These are phyloP conservation scores for Phragmites australis DNA, from an alignment of 176 grass and related monocot species.

Conservation along the genomic window DNA sequence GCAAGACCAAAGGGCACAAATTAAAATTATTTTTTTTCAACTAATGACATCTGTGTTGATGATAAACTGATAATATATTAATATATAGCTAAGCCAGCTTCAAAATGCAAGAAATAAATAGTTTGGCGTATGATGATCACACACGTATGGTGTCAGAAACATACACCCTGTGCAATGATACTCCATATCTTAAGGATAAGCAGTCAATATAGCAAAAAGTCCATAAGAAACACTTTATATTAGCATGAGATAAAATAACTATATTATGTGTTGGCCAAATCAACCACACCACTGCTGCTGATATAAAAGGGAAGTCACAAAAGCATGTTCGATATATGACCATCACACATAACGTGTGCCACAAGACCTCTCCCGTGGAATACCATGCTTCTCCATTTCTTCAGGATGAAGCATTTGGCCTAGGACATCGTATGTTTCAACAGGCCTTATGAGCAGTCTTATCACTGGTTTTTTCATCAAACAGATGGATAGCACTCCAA, in stretches of 20 bases:
- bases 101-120: slow-evolving; percentile 8
- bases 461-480: neutral
- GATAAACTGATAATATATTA: neutral
- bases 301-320: slow-evolving; percentile 16
- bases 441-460: neutral
- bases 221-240: neutral
- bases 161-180: neutral
- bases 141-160: neutral
- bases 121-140: neutral
- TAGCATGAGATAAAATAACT: neutral
- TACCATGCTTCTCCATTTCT: slow-evolving; percentile 41
- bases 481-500: neutral
- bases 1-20: neutral
- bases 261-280: slow-evolving; percentile 24
- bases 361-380: slow-evolving; percentile 51
- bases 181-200: neutral
- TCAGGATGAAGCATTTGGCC: slow-evolving; percentile 31
- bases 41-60: neutral
- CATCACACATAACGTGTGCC: slow-evolving; percentile 49
- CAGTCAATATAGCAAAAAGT: neutral
- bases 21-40: neutral
- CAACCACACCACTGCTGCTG: slow-evolving; percentile 1
- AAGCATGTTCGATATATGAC: slow-evolving; percentile 46
- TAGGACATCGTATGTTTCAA: slow-evolving; percentile 31
- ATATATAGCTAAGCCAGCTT: slow-evolving; percentile 1